Evolutionary conservation across 169 alveolate species (phyloP).

Genomic region (Plasmodium gonderi): DNA sequence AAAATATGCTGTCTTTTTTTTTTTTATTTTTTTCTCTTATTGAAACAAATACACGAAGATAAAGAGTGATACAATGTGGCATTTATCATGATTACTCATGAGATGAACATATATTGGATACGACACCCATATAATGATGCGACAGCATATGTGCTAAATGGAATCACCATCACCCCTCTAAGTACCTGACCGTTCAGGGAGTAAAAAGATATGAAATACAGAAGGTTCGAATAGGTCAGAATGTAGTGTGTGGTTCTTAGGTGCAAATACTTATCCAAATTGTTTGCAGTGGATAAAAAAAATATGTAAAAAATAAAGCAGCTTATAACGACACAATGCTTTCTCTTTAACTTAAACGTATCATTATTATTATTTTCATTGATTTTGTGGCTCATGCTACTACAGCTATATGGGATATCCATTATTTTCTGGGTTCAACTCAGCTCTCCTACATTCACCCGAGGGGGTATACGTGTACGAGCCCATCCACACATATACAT

Average conservation of each 20-base stretch:
- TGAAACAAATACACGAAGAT: background rate
- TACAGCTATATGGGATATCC: background rate
- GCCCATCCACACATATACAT: background rate
- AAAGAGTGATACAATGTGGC: background rate
- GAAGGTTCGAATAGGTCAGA: constrained; percentile 35
- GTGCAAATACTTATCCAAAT: constrained; percentile 42
- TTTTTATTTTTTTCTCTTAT: background rate
- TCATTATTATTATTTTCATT: constrained; percentile 4
- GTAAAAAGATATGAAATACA: constrained; percentile 40
- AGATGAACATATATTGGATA: no score
- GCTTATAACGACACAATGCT: constrained; percentile 41
- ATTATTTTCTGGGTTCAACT: constrained; percentile 35
- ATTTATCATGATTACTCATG: background rate
- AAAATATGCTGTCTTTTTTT: background rate
- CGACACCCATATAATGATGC: background rate
- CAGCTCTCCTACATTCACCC: no score
- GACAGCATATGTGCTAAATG: background rate
- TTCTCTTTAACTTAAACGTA: background rate
- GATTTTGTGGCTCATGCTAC: background rate
- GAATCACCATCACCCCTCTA: background rate
- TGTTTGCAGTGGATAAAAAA: constrained; percentile 57
- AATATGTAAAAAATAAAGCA: constrained; percentile 40
- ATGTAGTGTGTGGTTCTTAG: constrained; percentile 40
- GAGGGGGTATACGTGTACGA: background rate
- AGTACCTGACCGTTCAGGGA: constrained; percentile 40